Conservation (phyloP, 768 basidiomycete species). For the Hygrocybe coccinea region DNA sequence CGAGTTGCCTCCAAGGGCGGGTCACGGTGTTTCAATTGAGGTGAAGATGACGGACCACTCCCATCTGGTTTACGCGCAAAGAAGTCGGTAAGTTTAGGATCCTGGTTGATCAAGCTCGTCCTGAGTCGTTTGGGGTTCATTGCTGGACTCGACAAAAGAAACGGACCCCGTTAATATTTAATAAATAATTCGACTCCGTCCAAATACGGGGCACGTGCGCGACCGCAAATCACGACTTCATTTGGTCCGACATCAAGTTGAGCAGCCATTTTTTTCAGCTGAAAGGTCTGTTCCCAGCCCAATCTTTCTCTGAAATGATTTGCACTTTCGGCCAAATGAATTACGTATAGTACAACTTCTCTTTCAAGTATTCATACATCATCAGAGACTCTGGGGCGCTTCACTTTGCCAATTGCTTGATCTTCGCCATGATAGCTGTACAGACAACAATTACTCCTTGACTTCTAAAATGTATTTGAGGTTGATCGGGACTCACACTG, state of each 20-base stretch:
- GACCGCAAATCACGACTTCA: too few species aligned
- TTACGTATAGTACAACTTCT: too few species aligned
- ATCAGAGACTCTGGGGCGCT: too few species aligned
- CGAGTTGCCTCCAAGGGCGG: neutral
- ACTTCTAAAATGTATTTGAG: neutral
- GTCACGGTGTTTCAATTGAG: conserved; percentile 12
- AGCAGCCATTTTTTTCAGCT: too few species aligned
- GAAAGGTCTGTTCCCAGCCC: too few species aligned
- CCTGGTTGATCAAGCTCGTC: neutral
- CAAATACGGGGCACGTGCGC: too few species aligned
- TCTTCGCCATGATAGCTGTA: conserved; percentile 47
- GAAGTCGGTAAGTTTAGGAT: conserved; percentile 39
- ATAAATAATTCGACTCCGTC: too few species aligned
- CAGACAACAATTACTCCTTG: conserved; percentile 1
- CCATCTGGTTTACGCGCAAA: conserved; percentile 33
- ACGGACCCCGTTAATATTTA: too few species aligned
- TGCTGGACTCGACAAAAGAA: neutral
- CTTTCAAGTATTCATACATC: neutral
- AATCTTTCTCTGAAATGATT: too few species aligned
- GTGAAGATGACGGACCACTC: conserved; percentile 12
- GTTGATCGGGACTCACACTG: conserved; percentile 14
- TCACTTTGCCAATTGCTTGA: conserved; percentile 46
- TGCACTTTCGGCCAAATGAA: too few species aligned
- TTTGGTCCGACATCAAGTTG: too few species aligned
- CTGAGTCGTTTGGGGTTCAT: neutral